Conservation (phyloP, 2,329 filamentous ascomycete genomes). For the Colletotrichum phormii region DNA sequence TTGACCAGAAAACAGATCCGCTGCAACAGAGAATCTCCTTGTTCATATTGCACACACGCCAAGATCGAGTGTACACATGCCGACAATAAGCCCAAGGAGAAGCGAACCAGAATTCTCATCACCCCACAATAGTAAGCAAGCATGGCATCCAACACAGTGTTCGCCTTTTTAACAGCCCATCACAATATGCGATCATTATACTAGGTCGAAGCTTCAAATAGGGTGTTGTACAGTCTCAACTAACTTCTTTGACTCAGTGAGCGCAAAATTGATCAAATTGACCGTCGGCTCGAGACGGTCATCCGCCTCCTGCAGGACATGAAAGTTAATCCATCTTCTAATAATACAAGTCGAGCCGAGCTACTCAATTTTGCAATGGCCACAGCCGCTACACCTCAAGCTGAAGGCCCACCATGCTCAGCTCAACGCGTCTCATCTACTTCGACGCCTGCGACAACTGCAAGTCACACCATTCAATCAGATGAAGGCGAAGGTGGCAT, state of each 20-base stretch:
- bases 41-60: constrained; percentile 50
- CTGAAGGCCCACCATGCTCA: not conserved
- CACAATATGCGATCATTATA: not conserved
- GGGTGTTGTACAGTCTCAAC: not conserved
- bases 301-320: constrained; percentile 49
- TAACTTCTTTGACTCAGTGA: constrained; percentile 42
- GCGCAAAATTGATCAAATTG: constrained; percentile 52
- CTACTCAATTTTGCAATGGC: not conserved
- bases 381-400: not conserved
- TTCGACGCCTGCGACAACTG: constrained; percentile 34
- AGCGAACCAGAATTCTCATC: constrained; percentile 50
- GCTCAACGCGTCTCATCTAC: constrained; percentile 5
- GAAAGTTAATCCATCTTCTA: constrained; percentile 41
- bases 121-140: constrained; percentile 51
- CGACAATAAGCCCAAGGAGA: constrained; percentile 48
- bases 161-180: not conserved
- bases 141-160: not conserved
- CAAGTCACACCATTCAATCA: constrained; percentile 23
- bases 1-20: constrained; percentile 44
- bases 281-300: constrained; percentile 49
- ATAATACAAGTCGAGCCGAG: constrained; percentile 3
- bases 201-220: not conserved
- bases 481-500: constrained; percentile 44
- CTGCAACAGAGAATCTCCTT: constrained; percentile 51
- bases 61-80: constrained; percentile 51